Conservation (phyloP, 1,284 basidiomycete species). For the Violaceomyces palustris region DNA sequence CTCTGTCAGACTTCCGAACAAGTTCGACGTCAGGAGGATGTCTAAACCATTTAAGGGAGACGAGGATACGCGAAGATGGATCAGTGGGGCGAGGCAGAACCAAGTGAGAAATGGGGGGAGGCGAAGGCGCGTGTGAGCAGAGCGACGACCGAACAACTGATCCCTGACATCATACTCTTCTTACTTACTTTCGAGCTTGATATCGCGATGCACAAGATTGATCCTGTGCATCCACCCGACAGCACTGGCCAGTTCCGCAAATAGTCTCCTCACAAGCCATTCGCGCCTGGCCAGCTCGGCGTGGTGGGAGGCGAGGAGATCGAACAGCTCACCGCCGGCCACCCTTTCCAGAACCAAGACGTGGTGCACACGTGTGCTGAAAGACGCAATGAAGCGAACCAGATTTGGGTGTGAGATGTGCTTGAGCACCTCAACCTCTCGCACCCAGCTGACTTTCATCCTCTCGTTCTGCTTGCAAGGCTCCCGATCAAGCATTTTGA, state of each 20-base stretch:
- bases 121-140: too few species aligned
- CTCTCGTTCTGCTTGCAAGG: slow-evolving; percentile 62
- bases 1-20: slow-evolving; percentile 10
- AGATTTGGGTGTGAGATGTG: slow-evolving; percentile 81
- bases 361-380: slow-evolving; percentile 70
- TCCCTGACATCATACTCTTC: too few species aligned
- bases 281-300: slow-evolving; percentile 58
- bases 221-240: slow-evolving; percentile 86
- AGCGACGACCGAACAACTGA: too few species aligned
- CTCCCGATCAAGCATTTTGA: slow-evolving; percentile 73
- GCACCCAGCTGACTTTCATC: slow-evolving; percentile 74
- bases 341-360: slow-evolving; percentile 75
- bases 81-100: neutral
- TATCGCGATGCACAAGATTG: slow-evolving; percentile 81
- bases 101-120: too few species aligned
- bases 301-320: slow-evolving; percentile 65
- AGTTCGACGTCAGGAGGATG: slow-evolving; percentile 40
- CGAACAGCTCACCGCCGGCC: slow-evolving; percentile 77
- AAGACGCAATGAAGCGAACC: slow-evolving; percentile 68
- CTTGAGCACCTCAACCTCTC: slow-evolving; percentile 81
- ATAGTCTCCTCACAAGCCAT: slow-evolving; percentile 67
- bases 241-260: slow-evolving; percentile 71
- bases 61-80: neutral
- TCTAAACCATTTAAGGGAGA: too few species aligned
- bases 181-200: slow-evolving; percentile 87